A percentile compares a stretch with the other conserved stretches of the same genome.
Conservation (phyloP, 83 land plant genomes). For the Picea abies region DNA sequence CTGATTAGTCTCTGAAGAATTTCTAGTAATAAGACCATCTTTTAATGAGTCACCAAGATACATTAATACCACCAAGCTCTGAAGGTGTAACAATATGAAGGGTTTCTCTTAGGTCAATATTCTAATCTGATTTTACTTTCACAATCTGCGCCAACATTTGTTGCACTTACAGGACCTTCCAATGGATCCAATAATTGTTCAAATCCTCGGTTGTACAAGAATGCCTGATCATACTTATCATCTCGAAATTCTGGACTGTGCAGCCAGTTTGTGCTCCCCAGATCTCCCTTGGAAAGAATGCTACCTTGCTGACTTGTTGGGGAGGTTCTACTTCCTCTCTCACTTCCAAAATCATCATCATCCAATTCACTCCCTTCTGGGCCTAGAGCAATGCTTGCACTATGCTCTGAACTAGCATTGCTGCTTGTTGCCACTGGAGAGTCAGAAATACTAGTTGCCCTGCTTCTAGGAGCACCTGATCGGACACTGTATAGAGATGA, state of each 20-base stretch:
- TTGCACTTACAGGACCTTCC: constrained; percentile 10
- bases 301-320: constrained; percentile 18
- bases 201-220: constrained; percentile 15
- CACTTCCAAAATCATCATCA: constrained; percentile 50
- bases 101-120: constrained; percentile 4
- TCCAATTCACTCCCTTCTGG: constrained; percentile 50
- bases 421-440: constrained; percentile 84
- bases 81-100: neutral
- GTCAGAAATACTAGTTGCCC: constrained; percentile 59
- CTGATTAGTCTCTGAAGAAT: neutral
- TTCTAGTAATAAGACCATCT: constrained; percentile 2
- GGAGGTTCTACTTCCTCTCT: constrained; percentile 26
- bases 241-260: constrained; percentile 28
- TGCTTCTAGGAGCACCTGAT: constrained; percentile 56
- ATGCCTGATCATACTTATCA: constrained; percentile 16
- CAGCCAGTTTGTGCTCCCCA: constrained; percentile 62
- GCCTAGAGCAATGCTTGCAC: constrained; percentile 50
- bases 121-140: constrained; percentile 15
- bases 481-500: constrained; percentile 82
- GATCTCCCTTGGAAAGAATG: constrained; percentile 6
- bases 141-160: neutral
- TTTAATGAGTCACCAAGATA: neutral
- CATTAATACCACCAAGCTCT: neutral
- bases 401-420: constrained; percentile 73
- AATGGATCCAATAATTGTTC: constrained; percentile 7